Conservation (phyloP, 345 rosid genomes). For the Euphorbia peplus region DNA sequence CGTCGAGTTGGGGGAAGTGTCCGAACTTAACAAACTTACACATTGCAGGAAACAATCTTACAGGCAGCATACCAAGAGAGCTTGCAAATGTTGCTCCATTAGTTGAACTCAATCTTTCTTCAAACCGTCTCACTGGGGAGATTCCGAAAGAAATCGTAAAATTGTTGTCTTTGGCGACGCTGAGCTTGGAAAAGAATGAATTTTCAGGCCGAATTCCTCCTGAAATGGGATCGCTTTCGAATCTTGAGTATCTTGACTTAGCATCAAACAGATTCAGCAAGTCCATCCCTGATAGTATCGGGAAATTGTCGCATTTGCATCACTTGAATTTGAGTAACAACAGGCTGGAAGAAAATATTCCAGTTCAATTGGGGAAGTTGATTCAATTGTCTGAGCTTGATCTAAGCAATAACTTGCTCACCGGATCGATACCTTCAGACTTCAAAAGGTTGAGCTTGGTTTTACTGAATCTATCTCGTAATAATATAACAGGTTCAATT, state of each 20-base stretch:
- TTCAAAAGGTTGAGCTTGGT: background rate
- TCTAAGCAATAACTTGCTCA: constrained; percentile 29
- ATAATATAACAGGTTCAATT: constrained; percentile 29
- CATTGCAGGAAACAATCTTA: constrained; percentile 25
- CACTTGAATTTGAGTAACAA: constrained; percentile 38
- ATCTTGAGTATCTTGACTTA: constrained; percentile 26
- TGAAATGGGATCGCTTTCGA: constrained; percentile 10
- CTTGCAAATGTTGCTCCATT: constrained; percentile 24
- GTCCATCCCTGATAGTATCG: constrained; percentile 18
- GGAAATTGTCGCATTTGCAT: background rate
- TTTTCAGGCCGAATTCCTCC: constrained; percentile 20
- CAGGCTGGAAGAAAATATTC: constrained; percentile 24
- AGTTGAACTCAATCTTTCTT: constrained; percentile 35
- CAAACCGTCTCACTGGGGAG: constrained; percentile 27
- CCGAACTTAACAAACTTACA: background rate
- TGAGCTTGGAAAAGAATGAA: constrained; percentile 18
- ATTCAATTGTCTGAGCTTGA: constrained; percentile 16
- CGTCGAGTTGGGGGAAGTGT: constrained; percentile 15
- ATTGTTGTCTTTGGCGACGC: background rate
- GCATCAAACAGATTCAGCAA: constrained; percentile 32
- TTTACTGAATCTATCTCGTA: constrained; percentile 26
- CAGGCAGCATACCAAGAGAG: constrained; percentile 31
- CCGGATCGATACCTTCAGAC: constrained; percentile 24
- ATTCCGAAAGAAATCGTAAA: constrained; percentile 36
- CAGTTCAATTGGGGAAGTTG: constrained; percentile 11